Evolutionary conservation across 257 asterid species (phyloP).

Genomic region (Orobanche coerulescens): DNA sequence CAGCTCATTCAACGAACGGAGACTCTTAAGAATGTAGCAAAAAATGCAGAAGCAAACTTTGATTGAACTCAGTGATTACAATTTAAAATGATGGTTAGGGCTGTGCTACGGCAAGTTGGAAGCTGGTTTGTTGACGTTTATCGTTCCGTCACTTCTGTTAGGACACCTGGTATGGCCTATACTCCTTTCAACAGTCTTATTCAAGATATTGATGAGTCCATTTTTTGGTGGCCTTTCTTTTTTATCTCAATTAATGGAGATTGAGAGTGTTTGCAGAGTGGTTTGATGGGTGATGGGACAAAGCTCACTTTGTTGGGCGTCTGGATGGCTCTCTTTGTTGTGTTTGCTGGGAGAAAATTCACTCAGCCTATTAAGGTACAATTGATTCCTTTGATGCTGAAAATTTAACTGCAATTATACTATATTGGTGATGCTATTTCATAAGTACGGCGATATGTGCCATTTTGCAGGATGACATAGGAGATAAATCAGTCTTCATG

Average conservation of each 20-base stretch:
- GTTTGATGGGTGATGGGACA: conserved; percentile 74
- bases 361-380: conserved; percentile 79
- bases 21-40: too few relatives aligned
- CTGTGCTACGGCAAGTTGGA: conserved; percentile 87
- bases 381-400: neutral
- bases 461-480: conserved; percentile 72
- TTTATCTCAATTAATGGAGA: too few relatives aligned
- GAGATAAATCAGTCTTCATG: conserved; percentile 83
- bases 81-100: conserved; percentile 25
- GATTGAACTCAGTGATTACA: too few relatives aligned
- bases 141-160: conserved; percentile 69
- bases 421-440: neutral
- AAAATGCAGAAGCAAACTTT: too few relatives aligned
- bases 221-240: neutral
- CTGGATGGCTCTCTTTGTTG: conserved; percentile 76
- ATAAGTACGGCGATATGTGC: neutral
- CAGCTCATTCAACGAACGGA: too few relatives aligned
- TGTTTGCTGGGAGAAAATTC: conserved; percentile 93
- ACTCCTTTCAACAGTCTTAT: too few relatives aligned
- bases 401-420: neutral
- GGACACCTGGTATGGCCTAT: conserved; percentile 63
- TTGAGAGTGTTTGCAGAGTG: conserved; percentile 44
- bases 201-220: neutral
- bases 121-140: conserved; percentile 73
- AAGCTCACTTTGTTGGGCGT: conserved; percentile 50